phyloP scores from a whole-genome alignment of 805 yeast genomes.

The Kodamaea jinghongensis region DNA sequence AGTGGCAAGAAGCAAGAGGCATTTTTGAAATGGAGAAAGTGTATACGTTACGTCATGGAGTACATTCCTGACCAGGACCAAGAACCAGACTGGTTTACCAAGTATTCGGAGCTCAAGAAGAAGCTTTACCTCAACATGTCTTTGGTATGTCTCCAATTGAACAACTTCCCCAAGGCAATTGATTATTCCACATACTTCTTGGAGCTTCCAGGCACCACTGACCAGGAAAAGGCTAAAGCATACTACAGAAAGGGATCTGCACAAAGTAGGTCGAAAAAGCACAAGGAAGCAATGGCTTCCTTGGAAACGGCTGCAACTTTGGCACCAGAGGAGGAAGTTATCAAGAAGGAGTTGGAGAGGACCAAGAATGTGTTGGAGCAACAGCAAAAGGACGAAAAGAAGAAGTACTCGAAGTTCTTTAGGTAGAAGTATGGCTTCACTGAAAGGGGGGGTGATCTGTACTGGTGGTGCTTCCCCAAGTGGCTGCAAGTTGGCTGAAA shows the following conservation, averaged over 20 bases:
- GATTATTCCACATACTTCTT: constrained; percentile 56
- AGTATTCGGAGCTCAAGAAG: constrained; percentile 51
- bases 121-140: constrained; percentile 61
- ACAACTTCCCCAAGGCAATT: constrained; percentile 47
- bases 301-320: constrained; percentile 42
- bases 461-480: too few species aligned
- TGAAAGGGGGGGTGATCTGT: too few species aligned
- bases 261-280: constrained; percentile 42
- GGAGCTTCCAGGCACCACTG: constrained; percentile 42
- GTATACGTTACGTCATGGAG: constrained; percentile 69
- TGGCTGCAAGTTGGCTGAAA: too few species aligned
- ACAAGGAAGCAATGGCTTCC: constrained; percentile 48
- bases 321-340: constrained; percentile 50
- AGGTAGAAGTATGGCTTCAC: too few species aligned
- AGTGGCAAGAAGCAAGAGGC: constrained; percentile 51
- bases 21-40: constrained; percentile 59
- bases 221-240: constrained; percentile 55
- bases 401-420: constrained; percentile 64
- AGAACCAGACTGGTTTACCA: constrained; percentile 49
- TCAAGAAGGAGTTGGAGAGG: constrained; percentile 41
- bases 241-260: constrained; percentile 53
- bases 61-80: constrained; percentile 66
- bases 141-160: constrained; percentile 48
- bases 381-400: constrained; percentile 41
- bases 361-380: constrained; percentile 39